Evolutionary conservation across 345 rosid species (phyloP), one percentile per base, ranked within the genome.

Genomic region (Gossypium stocksii): DNA sequence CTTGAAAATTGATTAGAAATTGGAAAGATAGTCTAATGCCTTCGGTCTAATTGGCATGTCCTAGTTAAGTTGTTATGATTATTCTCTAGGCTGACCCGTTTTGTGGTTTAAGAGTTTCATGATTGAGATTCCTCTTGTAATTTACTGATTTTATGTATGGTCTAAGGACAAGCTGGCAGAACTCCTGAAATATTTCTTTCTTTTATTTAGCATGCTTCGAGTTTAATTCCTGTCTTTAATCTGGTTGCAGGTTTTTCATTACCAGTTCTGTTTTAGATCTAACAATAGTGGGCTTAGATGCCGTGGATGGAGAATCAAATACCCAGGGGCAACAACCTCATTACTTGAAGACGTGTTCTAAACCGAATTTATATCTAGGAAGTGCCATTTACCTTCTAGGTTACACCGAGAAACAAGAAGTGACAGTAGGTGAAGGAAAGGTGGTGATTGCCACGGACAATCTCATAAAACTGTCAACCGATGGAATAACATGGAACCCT

Each of bases 391-490:
- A 88, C 70, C 76, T 92, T 51, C 80, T 94, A 62, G 98, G 98
- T 20, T 90, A 89, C 69, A 71, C 86, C 0, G 83, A 85, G 77
- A 85, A 89, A 61, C 83, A 89, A 53, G 94, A 91, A 66, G 70
- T 92, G 57, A 86, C 83, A 46, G 81, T 94, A 15, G 95, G 96
- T 54, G 98, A 94, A 58, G 98, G 97, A 19, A 92, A 94, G 84
- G 89, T 94, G 74, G 95, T 89, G 46, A 91, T 94, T 69, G 98
- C 98, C 64, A 94, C 97, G 0, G 98, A 92, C 73, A 94, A 86
- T 87, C 97, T 94, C 77, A 83, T 94, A 64, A 94, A 94, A 78
- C 84, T 94, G 34, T 94, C 93, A 15, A 92, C 93, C 2, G 87
- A 90, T 79, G 98, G 93, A 62, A 86, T 87, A 75, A 51, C 74